Evolutionary conservation across 1,284 basidiomycete species (phyloP).

Genomic region (Ganoderma meredithae): DNA sequence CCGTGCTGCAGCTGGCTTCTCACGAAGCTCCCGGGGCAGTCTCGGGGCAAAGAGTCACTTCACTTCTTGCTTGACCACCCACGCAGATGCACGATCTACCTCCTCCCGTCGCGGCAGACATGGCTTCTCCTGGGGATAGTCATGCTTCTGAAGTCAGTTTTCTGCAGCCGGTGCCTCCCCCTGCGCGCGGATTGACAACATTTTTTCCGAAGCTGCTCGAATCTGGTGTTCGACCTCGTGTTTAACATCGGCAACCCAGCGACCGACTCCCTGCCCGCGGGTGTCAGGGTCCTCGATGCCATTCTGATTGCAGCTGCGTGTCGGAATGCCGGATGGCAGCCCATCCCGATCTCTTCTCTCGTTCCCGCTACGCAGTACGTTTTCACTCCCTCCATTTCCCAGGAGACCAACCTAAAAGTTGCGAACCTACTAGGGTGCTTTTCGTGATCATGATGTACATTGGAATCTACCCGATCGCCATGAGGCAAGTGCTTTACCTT

Average conservation of each 20-base stretch:
- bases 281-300: constrained; percentile 70
- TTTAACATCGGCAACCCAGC: constrained; percentile 86
- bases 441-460: constrained; percentile 93
- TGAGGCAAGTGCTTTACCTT: constrained; percentile 56
- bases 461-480: constrained; percentile 77
- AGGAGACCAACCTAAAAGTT: constrained; percentile 30
- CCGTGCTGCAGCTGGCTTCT: constrained; percentile 69
- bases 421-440: constrained; percentile 61
- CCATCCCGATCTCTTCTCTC: constrained; percentile 74
- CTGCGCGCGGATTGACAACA: neutral
- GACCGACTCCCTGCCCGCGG: constrained; percentile 76
- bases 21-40: constrained; percentile 63
- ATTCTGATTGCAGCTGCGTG: constrained; percentile 82
- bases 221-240: constrained; percentile 91
- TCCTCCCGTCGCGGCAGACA: constrained; percentile 94
- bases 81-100: constrained; percentile 90
- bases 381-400: neutral
- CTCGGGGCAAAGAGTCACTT: constrained; percentile 78
- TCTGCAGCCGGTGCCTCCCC: neutral
- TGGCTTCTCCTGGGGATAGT: constrained; percentile 85
- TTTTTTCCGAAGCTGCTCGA: constrained; percentile 61
- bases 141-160: constrained; percentile 69
- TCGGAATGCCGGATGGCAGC: constrained; percentile 88
- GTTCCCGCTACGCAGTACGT: constrained; percentile 73
- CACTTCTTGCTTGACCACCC: constrained; percentile 95